Evolutionary conservation across 495 filamentous ascomycete species (phyloP).

Genomic region (Xylaria grammica): DNA sequence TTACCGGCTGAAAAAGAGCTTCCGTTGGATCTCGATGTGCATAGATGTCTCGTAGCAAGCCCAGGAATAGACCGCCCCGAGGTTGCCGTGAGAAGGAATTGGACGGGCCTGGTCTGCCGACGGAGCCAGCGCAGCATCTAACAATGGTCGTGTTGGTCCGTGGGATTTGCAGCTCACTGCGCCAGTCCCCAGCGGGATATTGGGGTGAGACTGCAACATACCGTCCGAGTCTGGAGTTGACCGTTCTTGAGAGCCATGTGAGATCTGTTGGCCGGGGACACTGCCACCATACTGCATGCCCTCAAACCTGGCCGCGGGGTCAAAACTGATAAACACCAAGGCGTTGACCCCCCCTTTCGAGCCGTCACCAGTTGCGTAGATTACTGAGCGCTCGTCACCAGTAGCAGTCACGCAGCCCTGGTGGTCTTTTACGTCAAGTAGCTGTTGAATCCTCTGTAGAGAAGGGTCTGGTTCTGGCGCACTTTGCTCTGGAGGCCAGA

Average conservation of each 20-base stretch:
- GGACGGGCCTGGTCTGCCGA: slow-evolving; percentile 17
- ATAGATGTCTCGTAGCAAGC: slow-evolving; percentile 30
- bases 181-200: neutral
- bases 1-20: slow-evolving; percentile 31
- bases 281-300: slow-evolving; percentile 46
- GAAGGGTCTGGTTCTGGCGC: slow-evolving; percentile 33
- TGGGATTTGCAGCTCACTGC: slow-evolving; percentile 17
- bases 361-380: slow-evolving; percentile 55
- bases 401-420: slow-evolving; percentile 54
- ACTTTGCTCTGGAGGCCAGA: slow-evolving; percentile 65
- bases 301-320: slow-evolving; percentile 49
- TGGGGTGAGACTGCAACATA: slow-evolving; percentile 7
- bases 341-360: slow-evolving; percentile 46
- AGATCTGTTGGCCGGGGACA: slow-evolving; percentile 27
- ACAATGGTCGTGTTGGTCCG: neutral
- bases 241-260: neutral
- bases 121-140: neutral
- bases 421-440: slow-evolving; percentile 63
- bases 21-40: slow-evolving; percentile 26
- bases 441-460: slow-evolving; percentile 51
- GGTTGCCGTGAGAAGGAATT: slow-evolving; percentile 3
- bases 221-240: neutral
- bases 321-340: slow-evolving; percentile 68
- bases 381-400: slow-evolving; percentile 67
- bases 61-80: slow-evolving; percentile 24